phyloP scores from a whole-genome alignment of 371 early-diverging fungal genomes.

The Smittium mucronatum region DNA sequence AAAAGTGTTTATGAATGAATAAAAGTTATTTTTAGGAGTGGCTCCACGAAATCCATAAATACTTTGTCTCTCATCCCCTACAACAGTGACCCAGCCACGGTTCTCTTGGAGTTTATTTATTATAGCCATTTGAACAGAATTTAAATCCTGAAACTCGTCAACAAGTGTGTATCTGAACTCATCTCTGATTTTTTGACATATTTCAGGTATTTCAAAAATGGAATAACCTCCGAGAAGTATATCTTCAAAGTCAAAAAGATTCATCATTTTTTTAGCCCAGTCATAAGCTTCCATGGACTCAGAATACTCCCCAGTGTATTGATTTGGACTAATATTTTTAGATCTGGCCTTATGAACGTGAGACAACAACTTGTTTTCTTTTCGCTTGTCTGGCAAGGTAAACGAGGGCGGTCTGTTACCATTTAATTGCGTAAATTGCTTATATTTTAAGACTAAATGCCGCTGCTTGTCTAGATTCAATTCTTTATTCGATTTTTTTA shows the following conservation, averaged over 20 bases:
- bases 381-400: not conserved
- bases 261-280: constrained; percentile 14
- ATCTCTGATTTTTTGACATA: constrained; percentile 16
- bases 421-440: not conserved
- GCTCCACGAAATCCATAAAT: constrained; percentile 52
- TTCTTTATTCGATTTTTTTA: not conserved
- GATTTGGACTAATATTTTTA: constrained; percentile 22
- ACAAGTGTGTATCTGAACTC: constrained; percentile 37
- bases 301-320: constrained; percentile 25
- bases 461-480: not conserved
- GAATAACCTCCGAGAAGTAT: constrained; percentile 31
- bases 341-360: constrained; percentile 32
- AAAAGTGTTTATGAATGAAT: constrained; percentile 34
- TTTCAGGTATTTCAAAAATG: constrained; percentile 24
- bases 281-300: constrained; percentile 19
- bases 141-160: constrained; percentile 59
- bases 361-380: constrained; percentile 15
- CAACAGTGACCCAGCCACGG: constrained; percentile 38
- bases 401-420: not conserved
- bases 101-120: constrained; percentile 27
- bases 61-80: constrained; percentile 49
- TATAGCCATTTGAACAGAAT: constrained; percentile 41
- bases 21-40: constrained; percentile 38
- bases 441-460: not conserved
- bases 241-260: constrained; percentile 46